phyloP scores from a whole-genome alignment of 331 rosid genomes.

The Stylosanthes scabra region DNA sequence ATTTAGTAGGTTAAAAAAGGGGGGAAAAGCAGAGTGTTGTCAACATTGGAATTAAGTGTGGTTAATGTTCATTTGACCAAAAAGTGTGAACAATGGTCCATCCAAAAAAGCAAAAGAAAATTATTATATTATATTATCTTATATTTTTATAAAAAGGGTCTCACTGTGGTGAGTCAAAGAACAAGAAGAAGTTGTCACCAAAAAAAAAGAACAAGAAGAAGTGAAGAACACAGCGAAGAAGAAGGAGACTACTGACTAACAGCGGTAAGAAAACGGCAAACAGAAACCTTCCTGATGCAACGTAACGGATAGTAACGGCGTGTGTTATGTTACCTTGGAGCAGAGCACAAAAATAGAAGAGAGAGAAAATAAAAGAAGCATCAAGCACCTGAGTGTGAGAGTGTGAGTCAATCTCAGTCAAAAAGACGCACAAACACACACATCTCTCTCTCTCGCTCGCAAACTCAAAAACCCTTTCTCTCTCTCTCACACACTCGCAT shows the following conservation, averaged over 20 bases:
- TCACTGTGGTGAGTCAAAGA: conserved; percentile 47
- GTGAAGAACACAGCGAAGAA: background rate
- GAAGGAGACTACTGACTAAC: conserved; percentile 10
- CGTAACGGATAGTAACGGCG: conserved; percentile 51
- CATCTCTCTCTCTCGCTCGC: conserved; percentile 10
- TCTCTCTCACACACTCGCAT: conserved; percentile 28
- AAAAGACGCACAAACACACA: conserved; percentile 44
- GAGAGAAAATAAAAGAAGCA: conserved; percentile 21
- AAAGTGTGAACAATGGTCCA: background rate
- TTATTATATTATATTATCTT: too few relatives aligned
- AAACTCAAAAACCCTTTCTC: background rate
- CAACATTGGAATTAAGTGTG: conserved; percentile 15
- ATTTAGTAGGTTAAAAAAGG: too few relatives aligned
- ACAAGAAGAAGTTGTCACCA: too few relatives aligned
- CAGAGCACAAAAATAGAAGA: conserved; percentile 36
- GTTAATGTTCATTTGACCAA: conserved; percentile 11
- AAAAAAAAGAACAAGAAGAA: too few relatives aligned
- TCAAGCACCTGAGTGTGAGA: conserved; percentile 46
- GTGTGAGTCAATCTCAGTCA: conserved; percentile 88
- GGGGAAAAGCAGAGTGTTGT: conserved; percentile 19
- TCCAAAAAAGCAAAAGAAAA: conserved; percentile 27
- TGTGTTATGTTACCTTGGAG: conserved; percentile 41
- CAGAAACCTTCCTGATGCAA: too few relatives aligned
- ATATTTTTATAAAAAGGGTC: background rate
- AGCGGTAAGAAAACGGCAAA: conserved; percentile 41